Base-by-base conservation (phyloP, 805 yeast genomes). In the Limtongozyma cylindracea region DNA sequence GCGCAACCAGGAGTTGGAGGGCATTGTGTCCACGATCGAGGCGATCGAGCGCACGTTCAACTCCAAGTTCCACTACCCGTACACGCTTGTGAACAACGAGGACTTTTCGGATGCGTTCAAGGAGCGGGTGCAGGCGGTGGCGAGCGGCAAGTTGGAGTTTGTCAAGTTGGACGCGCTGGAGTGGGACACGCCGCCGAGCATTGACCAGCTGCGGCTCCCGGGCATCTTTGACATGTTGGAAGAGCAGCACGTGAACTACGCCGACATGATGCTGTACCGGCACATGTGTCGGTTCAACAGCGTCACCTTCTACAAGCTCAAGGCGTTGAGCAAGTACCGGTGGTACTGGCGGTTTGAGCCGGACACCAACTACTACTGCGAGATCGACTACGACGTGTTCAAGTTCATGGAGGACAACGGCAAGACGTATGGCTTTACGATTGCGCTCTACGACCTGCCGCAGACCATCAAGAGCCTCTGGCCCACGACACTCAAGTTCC, bases 301-400 rank as follows among this genome's bases (percentile, higher is more conserved):
- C 22, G 63, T 61, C 8, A 45, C 44, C 26, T 71, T 74, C 34
- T 71, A 56, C 37, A 53, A 69, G 22, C 60, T 70, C 28, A 73
- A 73, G 8, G 54, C 60, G 25, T 38, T 76, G 36, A 46, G 53
- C 27, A 49, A 72, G 26, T 69, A 55, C 43, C 56, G 52, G 31
- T 76, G 68, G 43, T 71, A 70, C 36, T 76, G 91, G 92, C 49
- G 92, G 28, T 50, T 76, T 21, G 91, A 76, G 41, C 91, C 91
- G 6, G 47, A 47, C 17, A 74, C 77, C 1, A 50, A 55, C 13
- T 73, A 68, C 35, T 71, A 49, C 35, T 65, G 77, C 34, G 61
- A 66, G 24, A 43, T 76, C 19, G 61, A 72, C 24, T 76, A 77
- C 36, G 91, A 77, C 32, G 67, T 73, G 8, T 73, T 73, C 49